Evolutionary conservation across 2,329 filamentous ascomycete genomes (phyloP), one percentile per base, ranked within the genome.

Genomic region (Cytospora piceicola): DNA sequence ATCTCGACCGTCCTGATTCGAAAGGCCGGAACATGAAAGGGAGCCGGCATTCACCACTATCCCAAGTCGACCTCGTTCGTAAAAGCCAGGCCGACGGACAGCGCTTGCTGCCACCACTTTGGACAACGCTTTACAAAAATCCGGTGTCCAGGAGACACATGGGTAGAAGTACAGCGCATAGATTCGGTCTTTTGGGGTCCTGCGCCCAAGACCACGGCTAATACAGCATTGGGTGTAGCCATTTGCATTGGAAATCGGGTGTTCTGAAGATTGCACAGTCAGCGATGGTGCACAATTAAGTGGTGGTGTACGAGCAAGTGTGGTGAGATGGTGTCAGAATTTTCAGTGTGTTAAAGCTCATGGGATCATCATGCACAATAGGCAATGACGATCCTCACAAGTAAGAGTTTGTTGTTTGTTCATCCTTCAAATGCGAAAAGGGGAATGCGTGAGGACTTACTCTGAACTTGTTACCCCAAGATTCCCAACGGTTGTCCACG

Each of bases 301-400:
- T 27, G 11, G 51, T 57, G 22, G 11, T 5, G 30, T 42, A 9
- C 11, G 32, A 24, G 29, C 0, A 22, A 29, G 24, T 20, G 20
- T 17, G 24, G 52, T 29, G 46, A 56, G 63, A 63, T 64, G 24
- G 30, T 55, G 53, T 68, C 66, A 68, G 66, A 68, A 68, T 68
- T 68, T 68, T 68, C 66, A 68, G 66, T 68, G 66, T 68, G 66
- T 68, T 58, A 61, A 57, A 53, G 63, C 56, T 68, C 66, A 66
- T 57, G 46, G 57, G 39, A 68, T 39, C 56, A 60, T 64, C 66
- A 68, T 61, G 57, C 66, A 66, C 66, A 68, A 66, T 68, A 68
- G 66, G 66, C 64, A 49, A 59, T 68, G 66, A 56, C 42, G 32
- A 20, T 66, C 36, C 63, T 68, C 66, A 65, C 51, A 57, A 55